Evolutionary conservation across 2,329 filamentous ascomycete genomes (phyloP), one percentile per base, ranked within the genome.

Genomic region (Exophiala spinifera): DNA sequence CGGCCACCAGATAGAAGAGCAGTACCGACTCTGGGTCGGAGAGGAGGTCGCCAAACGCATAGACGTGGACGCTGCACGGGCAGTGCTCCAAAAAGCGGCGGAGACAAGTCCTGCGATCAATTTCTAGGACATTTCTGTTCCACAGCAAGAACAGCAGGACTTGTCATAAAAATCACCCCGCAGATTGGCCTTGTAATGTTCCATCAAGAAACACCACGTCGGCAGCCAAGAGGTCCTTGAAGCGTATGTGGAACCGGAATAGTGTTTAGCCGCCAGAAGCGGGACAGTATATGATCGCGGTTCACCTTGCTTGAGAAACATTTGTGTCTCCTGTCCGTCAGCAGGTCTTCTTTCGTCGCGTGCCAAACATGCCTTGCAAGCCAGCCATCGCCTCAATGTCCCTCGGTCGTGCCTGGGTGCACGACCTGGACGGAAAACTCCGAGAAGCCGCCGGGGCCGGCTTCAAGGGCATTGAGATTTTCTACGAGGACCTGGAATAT

Each of bases 321-420:
- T 31, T 31, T 31, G 28, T 31, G 28, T 31, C 28, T 31, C 28
- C 28, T 31, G 3, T 31, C 28, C 28, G 7, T 31, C 7, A 10
- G 8, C 7, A 31, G 11, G 10, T 31, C 6, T 31, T 31, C 28
- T 31, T 31, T 31, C 28, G 11, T 10, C 10, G 8, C 28, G 28
- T 31, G 6, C 28, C 28, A 31, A 31, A 6, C 31, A 43, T 46
- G 28, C 34, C 28, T 19, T 56, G n/a, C 53, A 47, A 21, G 19
- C 79, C 86, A 61, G 86, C 79, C 39, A 90, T 91, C 66, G 84
- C 83, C 55, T 87, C 86, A 57, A 88, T 90, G 79, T 91, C 87
- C 48, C 78, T 91, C 1, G 87, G 88, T 37, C 84, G 86, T 39
- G 84, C 83, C 64, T 86, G 85, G 66, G 83, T 86, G 57, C 88